Percentiles rank a stretch among this genome's conserved stretches.
Evolutionary conservation across 208 protist species (phyloP).

Genomic region (Zelonia costaricensis): DNA sequence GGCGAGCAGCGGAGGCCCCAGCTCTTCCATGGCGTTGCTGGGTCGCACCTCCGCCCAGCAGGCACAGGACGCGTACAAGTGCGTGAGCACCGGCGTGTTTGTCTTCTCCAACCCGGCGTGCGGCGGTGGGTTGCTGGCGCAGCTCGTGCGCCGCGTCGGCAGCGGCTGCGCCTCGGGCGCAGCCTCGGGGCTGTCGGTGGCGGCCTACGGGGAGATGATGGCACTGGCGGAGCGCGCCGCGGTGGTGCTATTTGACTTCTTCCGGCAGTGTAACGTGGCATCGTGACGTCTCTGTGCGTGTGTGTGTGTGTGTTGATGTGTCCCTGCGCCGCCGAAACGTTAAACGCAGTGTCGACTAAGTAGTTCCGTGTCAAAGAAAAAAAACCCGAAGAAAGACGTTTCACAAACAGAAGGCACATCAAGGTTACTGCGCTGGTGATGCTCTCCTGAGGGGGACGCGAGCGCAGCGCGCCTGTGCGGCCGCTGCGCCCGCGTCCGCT

Average conservation of each 20-base stretch:
- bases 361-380: too few species aligned
- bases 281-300: slow-evolving; percentile 16
- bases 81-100: slow-evolving; percentile 53
- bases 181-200: slow-evolving; percentile 5
- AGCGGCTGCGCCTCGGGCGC: not conserved
- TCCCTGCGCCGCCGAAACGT: too few species aligned
- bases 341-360: too few species aligned
- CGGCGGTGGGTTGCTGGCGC: slow-evolving; percentile 50
- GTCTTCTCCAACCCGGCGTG: slow-evolving; percentile 61
- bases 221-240: slow-evolving; percentile 60
- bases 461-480: too few species aligned
- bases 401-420: too few species aligned
- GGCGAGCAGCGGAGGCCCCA: too few species aligned
- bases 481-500: too few species aligned
- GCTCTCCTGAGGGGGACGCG: too few species aligned
- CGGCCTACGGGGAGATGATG: slow-evolving; percentile 50
- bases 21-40: not conserved
- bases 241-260: slow-evolving; percentile 68
- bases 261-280: slow-evolving; percentile 72
- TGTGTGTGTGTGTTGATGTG: not conserved
- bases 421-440: too few species aligned
- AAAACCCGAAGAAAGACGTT: too few species aligned
- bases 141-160: slow-evolving; percentile 29
- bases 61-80: slow-evolving; percentile 8
- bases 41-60: not conserved